phyloP scores from a whole-genome alignment of 805 yeast genomes.

The Myxozyma monticola region DNA sequence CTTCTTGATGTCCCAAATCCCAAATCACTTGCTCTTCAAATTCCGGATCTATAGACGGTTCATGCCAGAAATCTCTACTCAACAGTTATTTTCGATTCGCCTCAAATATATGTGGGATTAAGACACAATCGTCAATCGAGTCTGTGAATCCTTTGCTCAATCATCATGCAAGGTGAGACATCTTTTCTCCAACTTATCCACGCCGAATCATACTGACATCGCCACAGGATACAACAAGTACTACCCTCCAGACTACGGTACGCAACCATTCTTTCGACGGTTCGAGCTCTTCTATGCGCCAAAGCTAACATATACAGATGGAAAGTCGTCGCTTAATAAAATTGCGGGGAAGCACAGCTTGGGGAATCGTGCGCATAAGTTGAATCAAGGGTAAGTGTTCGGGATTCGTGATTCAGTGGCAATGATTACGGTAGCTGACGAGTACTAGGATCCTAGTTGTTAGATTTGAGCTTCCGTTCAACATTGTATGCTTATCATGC shows the following conservation, averaged over 20 bases:
- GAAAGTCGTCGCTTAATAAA: slow-evolving; percentile 35
- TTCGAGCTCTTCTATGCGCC: neutral
- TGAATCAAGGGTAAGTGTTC: slow-evolving; percentile 31
- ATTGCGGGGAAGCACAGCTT: slow-evolving; percentile 36
- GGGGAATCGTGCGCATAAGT: slow-evolving; percentile 35
- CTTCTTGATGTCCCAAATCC: no score
- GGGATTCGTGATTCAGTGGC: neutral
- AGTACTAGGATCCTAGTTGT: slow-evolving; percentile 31
- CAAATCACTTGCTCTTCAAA: no score
- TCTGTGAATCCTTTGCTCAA: no score
- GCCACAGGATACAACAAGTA: slow-evolving; percentile 36
- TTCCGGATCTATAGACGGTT: no score
- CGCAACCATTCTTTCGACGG: neutral
- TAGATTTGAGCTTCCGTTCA: slow-evolving; percentile 39
- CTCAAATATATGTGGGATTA: no score
- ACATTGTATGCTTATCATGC: slow-evolving; percentile 36
- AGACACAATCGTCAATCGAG: no score
- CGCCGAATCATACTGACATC: no score
- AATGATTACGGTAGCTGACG: neutral
- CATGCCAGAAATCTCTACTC: no score
- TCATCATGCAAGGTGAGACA: no score
- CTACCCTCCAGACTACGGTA: slow-evolving; percentile 41
- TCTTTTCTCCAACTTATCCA: no score
- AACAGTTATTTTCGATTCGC: no score
- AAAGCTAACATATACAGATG: slow-evolving; percentile 29